These are phyloP conservation scores for Penicillium griseofulvum DNA, from an alignment of 2,329 filamentous ascomycete species.

Conservation along the genomic window DNA sequence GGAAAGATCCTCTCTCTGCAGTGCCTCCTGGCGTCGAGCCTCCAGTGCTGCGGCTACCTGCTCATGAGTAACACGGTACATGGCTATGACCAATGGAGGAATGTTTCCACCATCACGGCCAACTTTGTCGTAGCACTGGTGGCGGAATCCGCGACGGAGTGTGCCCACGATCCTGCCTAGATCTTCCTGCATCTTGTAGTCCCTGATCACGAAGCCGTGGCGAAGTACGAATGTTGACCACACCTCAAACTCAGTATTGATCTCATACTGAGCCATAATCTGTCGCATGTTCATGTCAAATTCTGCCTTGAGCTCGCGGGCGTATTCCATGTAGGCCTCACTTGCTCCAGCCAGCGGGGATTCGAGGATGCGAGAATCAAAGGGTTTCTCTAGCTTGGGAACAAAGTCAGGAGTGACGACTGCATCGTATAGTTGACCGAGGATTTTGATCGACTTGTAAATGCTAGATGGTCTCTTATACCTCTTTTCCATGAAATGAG, in stretches of 20 bases:
- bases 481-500: slow-evolving; percentile 83
- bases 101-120: slow-evolving; percentile 60
- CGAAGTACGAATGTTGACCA: slow-evolving; percentile 82
- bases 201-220: slow-evolving; percentile 67
- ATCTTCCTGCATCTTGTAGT: slow-evolving; percentile 86
- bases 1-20: slow-evolving; percentile 1
- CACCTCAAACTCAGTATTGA: slow-evolving; percentile 85
- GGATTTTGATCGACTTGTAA: slow-evolving; percentile 68
- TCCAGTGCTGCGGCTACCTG: slow-evolving; percentile 62
- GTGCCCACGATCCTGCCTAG: slow-evolving; percentile 66
- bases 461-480: slow-evolving; percentile 42
- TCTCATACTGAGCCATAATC: slow-evolving; percentile 80
- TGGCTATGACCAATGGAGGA: slow-evolving; percentile 74
- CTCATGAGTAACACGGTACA: slow-evolving; percentile 78
- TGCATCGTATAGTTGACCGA: slow-evolving; percentile 80
- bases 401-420: slow-evolving; percentile 67
- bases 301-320: slow-evolving; percentile 65
- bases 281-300: slow-evolving; percentile 77
- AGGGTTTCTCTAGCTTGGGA: slow-evolving; percentile 68
- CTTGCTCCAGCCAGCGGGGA: slow-evolving; percentile 54
- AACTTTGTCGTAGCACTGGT: slow-evolving; percentile 63
- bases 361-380: slow-evolving; percentile 71
- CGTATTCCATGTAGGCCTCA: slow-evolving; percentile 56
- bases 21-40: slow-evolving; percentile 43
- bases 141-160: slow-evolving; percentile 68